These are phyloP conservation scores for Tylopilus plumbeoviolaceoides DNA, from an alignment of 768 basidiomycete species.

Conservation along the genomic window DNA sequence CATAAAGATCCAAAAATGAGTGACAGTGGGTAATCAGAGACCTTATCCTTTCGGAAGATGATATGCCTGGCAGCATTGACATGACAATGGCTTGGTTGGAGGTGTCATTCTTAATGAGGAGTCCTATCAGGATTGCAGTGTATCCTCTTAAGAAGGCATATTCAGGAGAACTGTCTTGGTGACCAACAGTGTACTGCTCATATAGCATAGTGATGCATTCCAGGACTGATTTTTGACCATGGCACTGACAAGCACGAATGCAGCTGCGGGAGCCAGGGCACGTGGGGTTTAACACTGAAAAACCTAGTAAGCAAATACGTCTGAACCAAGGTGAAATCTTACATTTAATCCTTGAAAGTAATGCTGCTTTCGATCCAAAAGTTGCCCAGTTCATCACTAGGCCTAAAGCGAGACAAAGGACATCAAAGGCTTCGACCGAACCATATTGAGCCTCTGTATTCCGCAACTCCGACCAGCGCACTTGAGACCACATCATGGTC, in stretches of 20 bases:
- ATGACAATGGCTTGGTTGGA: conserved; percentile 33
- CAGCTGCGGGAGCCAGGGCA: conserved; percentile 52
- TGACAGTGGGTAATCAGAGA: conserved; percentile 35
- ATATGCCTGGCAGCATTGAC: conserved; percentile 34
- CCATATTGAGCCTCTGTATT: conserved; percentile 1
- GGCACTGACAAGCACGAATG: conserved; percentile 50
- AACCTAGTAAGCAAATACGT: background rate
- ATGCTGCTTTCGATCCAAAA: conserved; percentile 44
- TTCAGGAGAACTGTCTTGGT: conserved; percentile 30
- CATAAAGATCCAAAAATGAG: conserved; percentile 42
- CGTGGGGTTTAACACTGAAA: conserved; percentile 45
- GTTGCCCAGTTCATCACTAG: conserved; percentile 76
- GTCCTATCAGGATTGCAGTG: conserved; percentile 67
- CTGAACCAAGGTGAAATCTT: conserved; percentile 19
- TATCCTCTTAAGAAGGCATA: conserved; percentile 64
- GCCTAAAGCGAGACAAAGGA: conserved; percentile 70
- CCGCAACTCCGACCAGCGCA: conserved; percentile 16
- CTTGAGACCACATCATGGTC: conserved; percentile 41
- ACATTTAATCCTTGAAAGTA: conserved; percentile 48
- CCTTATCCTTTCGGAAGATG: conserved; percentile 13
- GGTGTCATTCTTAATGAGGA: conserved; percentile 36
- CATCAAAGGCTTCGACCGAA: conserved; percentile 52
- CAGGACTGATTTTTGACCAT: conserved; percentile 40
- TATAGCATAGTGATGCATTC: conserved; percentile 52
- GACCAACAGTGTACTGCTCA: conserved; percentile 29